Percentiles rank a stretch among this genome's conserved stretches.
Evolutionary conservation across 2,329 filamentous ascomycete species (phyloP).

Genomic region (Thermoascus crustaceus): DNA sequence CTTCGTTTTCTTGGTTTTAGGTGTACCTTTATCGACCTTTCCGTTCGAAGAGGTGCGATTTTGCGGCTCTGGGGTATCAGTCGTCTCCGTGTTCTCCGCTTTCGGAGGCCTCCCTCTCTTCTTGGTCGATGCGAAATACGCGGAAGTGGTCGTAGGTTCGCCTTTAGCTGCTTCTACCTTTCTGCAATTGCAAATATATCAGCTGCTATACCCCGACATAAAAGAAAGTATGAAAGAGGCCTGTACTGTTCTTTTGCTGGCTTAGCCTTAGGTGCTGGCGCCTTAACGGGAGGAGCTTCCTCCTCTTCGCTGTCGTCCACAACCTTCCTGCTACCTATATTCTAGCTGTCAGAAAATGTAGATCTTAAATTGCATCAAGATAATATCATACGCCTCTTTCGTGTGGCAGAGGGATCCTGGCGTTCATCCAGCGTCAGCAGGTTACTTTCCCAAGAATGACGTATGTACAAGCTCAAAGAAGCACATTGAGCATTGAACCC

Average conservation of each 20-base stretch:
- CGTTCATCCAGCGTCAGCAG: conserved; percentile 9
- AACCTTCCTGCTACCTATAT: conserved; percentile 53
- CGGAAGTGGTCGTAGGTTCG: conserved; percentile 53
- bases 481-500: neutral
- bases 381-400: conserved; percentile 30
- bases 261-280: conserved; percentile 29
- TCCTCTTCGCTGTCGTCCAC: conserved; percentile 77
- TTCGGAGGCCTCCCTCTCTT: conserved; percentile 43
- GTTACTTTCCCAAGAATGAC: neutral
- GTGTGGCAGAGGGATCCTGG: conserved; percentile 20
- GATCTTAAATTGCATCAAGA: neutral
- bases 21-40: conserved; percentile 23
- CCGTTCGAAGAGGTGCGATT: conserved; percentile 9
- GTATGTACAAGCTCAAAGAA: neutral
- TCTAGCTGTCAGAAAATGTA: neutral
- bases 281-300: conserved; percentile 40
- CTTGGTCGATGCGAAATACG: conserved; percentile 54
- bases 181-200: conserved; percentile 16
- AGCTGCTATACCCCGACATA: conserved; percentile 5
- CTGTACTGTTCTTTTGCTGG: conserved; percentile 43
- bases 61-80: conserved; percentile 10
- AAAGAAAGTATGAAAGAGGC: conserved; percentile 4
- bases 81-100: conserved; percentile 14
- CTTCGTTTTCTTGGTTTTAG: conserved; percentile 39
- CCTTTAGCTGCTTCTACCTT: conserved; percentile 45